Percentiles rank a stretch among this genome's conserved stretches.
Evolutionary conservation across 2,329 filamentous ascomycete species (phyloP).

Genomic region (Teratosphaeria gauchensis): DNA sequence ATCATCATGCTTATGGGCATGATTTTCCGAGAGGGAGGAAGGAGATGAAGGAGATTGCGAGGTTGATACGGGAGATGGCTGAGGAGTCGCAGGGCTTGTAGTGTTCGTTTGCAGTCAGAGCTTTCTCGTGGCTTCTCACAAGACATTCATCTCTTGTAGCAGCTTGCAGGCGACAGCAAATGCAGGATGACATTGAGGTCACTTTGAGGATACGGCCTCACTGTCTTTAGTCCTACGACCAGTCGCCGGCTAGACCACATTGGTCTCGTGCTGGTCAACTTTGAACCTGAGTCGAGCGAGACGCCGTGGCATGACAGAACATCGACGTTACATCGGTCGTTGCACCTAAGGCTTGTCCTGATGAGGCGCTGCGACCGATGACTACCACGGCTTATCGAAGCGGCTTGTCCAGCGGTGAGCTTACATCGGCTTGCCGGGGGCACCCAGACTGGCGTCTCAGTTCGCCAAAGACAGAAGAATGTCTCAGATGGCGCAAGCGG

Average conservation of each 20-base stretch:
- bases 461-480: background rate
- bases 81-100: constrained; percentile 1
- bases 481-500: background rate
- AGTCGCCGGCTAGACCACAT: too few species aligned
- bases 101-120: background rate
- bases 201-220: too few species aligned
- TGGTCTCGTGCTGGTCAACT: too few species aligned
- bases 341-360: too few species aligned
- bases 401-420: too few species aligned
- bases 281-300: background rate
- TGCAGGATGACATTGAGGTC: too few species aligned
- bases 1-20: constrained; percentile 7
- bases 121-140: background rate
- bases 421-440: background rate
- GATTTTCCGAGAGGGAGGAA: constrained; percentile 7
- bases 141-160: too few species aligned
- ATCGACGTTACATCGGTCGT: background rate
- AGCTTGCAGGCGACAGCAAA: too few species aligned
- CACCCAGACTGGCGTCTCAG: background rate
- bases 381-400: too few species aligned
- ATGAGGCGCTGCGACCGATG: too few species aligned
- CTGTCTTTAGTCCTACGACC: too few species aligned
- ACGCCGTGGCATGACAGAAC: background rate
- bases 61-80: constrained; percentile 5
- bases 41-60: constrained; percentile 7